These are phyloP conservation scores for Cardamine occulta DNA, from an alignment of 345 rosid species.

Conservation along the genomic window DNA sequence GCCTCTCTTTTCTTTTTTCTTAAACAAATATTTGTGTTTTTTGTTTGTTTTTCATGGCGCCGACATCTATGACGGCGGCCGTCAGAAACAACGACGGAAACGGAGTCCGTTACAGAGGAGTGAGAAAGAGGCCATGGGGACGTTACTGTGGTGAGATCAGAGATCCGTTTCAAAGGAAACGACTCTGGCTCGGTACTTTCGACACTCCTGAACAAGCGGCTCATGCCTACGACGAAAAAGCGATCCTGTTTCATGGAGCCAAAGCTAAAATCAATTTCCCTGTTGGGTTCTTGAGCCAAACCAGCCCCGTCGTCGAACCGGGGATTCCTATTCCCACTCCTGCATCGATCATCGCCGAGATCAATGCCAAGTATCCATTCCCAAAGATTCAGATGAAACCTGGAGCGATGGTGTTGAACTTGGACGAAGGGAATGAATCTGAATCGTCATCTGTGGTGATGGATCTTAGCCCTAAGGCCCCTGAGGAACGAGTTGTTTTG, in stretches of 20 bases:
- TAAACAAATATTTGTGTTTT: not conserved
- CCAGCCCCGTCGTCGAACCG: constrained; percentile 70
- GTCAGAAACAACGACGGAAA: constrained; percentile 39
- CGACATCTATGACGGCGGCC: constrained; percentile 48
- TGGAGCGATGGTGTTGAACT: constrained; percentile 25
- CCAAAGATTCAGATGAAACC: constrained; percentile 31
- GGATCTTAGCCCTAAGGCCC: constrained; percentile 42
- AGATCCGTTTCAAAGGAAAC: constrained; percentile 71
- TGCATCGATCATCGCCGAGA: not conserved
- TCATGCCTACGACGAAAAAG: constrained; percentile 71
- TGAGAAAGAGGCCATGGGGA: constrained; percentile 93
- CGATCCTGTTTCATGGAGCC: constrained; percentile 74
- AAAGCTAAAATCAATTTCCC: constrained; percentile 84
- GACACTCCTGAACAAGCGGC: constrained; percentile 85
- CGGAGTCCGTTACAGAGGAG: constrained; percentile 70
- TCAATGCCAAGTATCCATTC: constrained; percentile 40
- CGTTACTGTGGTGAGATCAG: constrained; percentile 88
- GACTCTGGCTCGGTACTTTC: constrained; percentile 91
- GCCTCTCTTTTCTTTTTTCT: not conserved
- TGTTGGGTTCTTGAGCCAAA: not conserved
- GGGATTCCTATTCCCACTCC: constrained; percentile 56
- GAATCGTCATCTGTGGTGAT: constrained; percentile 55
- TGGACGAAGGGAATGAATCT: constrained; percentile 52
- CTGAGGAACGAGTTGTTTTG: constrained; percentile 32
- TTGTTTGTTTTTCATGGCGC: constrained; percentile 49